These are phyloP conservation scores for Orbilia quercus DNA, from an alignment of 2,329 filamentous ascomycete species.

Conservation along the genomic window DNA sequence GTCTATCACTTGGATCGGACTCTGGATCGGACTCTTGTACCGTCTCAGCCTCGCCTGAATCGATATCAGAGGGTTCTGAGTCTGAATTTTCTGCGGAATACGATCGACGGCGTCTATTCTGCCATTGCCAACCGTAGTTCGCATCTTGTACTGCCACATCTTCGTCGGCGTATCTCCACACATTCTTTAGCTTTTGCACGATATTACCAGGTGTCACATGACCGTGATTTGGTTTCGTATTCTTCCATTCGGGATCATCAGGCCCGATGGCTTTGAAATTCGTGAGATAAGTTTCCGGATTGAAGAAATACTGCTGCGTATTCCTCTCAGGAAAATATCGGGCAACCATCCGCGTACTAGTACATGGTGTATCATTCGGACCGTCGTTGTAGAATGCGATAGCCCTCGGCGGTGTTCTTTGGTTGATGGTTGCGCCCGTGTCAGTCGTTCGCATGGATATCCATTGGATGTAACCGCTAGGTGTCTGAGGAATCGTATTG, in stretches of 20 bases:
- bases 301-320: neutral
- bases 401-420: neutral
- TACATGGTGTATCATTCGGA: neutral
- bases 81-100: neutral
- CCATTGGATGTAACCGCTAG: constrained; percentile 4
- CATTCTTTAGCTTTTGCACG: neutral
- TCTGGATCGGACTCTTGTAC: neutral
- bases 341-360: neutral
- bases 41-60: neutral
- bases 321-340: neutral
- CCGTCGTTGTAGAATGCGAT: constrained; percentile 7
- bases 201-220: neutral
- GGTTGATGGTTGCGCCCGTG: neutral
- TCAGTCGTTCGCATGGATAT: neutral
- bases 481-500: constrained; percentile 10
- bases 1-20: neutral
- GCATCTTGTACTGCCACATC: neutral
- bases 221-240: neutral
- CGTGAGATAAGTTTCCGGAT: neutral
- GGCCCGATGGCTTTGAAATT: constrained; percentile 9
- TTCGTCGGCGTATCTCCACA: neutral
- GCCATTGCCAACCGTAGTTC: neutral
- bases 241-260: constrained; percentile 5
- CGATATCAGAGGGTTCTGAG: neutral
- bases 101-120: neutral